A percentile compares a stretch with the other conserved stretches of the same genome.
Evolutionary conservation across 75 land plant genomes (phyloP).

Genomic region (Selaginella tamariscina): DNA sequence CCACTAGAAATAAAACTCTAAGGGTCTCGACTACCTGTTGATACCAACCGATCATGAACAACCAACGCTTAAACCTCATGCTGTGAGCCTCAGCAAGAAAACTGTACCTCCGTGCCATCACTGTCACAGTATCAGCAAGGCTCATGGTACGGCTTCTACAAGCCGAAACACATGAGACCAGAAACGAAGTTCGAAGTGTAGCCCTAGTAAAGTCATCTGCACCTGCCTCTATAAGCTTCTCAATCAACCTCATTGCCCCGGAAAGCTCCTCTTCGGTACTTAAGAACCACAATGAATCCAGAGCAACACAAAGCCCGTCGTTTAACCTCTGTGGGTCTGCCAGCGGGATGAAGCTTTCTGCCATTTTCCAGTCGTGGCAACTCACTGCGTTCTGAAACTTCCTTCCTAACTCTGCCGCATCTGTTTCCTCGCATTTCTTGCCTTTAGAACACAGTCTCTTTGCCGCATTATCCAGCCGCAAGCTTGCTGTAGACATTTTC

Average conservation of each 20-base stretch:
- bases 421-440: neutral
- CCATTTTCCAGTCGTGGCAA: slow-evolving; percentile 2
- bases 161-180: slow-evolving; percentile 8
- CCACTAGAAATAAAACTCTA: neutral
- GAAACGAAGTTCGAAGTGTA: slow-evolving; percentile 2
- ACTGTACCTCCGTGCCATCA: slow-evolving; percentile 10
- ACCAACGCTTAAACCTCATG: neutral
- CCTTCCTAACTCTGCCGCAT: neutral
- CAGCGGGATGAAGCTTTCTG: neutral
- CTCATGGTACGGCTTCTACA: slow-evolving; percentile 4
- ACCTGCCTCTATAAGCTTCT: slow-evolving; percentile 4
- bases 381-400: slow-evolving; percentile 9
- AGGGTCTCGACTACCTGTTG: no score
- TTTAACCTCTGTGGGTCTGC: neutral
- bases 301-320: slow-evolving; percentile 8
- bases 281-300: slow-evolving; percentile 11
- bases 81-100: neutral
- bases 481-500: neutral
- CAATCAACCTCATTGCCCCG: neutral
- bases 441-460: neutral
- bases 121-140: slow-evolving; percentile 1
- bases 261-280: slow-evolving; percentile 7
- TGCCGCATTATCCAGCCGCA: neutral
- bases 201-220: slow-evolving; percentile 7
- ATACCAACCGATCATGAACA: neutral